Percentiles rank a stretch among this genome's conserved stretches.
phyloP scores from a whole-genome alignment of 192 early-diverging fungal species.

The Coemansia sp. region DNA sequence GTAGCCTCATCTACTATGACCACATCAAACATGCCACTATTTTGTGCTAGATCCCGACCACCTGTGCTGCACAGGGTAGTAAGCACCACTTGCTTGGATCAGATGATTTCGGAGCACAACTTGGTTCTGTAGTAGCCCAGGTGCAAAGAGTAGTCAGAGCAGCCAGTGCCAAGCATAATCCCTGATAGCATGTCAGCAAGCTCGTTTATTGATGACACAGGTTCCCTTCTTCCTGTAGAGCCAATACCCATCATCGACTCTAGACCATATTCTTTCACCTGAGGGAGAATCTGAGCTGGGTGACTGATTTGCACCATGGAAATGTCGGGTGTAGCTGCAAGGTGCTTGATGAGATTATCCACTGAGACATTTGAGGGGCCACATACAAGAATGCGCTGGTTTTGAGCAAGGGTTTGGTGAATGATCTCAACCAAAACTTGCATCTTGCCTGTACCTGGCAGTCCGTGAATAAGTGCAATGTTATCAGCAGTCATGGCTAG shows the following conservation, averaged over 20 bases:
- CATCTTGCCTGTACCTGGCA: constrained; percentile 89
- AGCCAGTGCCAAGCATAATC: too few relatives aligned
- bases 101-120: constrained; percentile 45
- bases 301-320: constrained; percentile 81
- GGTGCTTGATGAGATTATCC: constrained; percentile 85
- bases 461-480: constrained; percentile 80
- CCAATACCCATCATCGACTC: neutral
- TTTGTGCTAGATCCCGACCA: constrained; percentile 21
- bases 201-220: neutral
- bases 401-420: constrained; percentile 64
- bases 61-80: constrained; percentile 78
- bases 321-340: constrained; percentile 60
- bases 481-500: constrained; percentile 65
- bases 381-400: constrained; percentile 79
- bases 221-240: neutral
- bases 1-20: constrained; percentile 90
- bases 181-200: too few relatives aligned
- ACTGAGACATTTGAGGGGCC: constrained; percentile 88
- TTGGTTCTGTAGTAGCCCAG: too few relatives aligned
- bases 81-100: constrained; percentile 71
- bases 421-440: constrained; percentile 85
- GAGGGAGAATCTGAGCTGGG: constrained; percentile 75
- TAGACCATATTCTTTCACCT: constrained; percentile 71
- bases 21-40: constrained; percentile 71
- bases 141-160: too few relatives aligned